These are phyloP conservation scores for Alternaria sp. DNA, from an alignment of 2,329 filamentous ascomycete genomes.

Conservation along the genomic window DNA sequence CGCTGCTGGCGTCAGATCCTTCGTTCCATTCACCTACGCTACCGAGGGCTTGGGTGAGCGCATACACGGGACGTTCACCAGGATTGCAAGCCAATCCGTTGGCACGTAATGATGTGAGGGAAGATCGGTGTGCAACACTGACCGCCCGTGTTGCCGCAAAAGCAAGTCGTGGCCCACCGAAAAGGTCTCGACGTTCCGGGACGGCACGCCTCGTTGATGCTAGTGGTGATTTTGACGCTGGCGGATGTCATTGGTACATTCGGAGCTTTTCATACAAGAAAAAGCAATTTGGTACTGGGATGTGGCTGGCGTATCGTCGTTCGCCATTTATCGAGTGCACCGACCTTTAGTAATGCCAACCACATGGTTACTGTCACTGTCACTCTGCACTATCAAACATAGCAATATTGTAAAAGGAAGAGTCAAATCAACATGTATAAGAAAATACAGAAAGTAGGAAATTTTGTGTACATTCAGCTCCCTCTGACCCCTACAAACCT, in stretches of 20 bases:
- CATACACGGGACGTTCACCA: neutral
- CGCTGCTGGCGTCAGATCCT: neutral
- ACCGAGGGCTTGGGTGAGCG: neutral
- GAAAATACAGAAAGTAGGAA: too few species aligned
- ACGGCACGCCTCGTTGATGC: neutral
- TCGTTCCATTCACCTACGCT: neutral
- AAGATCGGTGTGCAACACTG: neutral
- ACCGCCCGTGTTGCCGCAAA: neutral
- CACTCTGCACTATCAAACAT: neutral
- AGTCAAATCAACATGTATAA: too few species aligned
- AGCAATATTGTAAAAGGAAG: fast-evolving
- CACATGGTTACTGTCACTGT: neutral
- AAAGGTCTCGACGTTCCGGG: neutral
- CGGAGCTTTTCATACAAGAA: neutral
- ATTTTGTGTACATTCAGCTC: neutral
- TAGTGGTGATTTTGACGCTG: neutral
- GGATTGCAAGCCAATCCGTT: neutral
- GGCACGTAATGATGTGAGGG: neutral
- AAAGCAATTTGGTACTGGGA: neutral
- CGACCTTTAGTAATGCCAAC: neutral
- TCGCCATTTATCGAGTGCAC: neutral
- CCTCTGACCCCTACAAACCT: neutral
- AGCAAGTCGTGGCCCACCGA: neutral
- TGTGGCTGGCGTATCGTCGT: neutral
- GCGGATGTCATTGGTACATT: neutral